Evolutionary conservation across 345 rosid species (phyloP).

Genomic region (Brassica carinata): DNA sequence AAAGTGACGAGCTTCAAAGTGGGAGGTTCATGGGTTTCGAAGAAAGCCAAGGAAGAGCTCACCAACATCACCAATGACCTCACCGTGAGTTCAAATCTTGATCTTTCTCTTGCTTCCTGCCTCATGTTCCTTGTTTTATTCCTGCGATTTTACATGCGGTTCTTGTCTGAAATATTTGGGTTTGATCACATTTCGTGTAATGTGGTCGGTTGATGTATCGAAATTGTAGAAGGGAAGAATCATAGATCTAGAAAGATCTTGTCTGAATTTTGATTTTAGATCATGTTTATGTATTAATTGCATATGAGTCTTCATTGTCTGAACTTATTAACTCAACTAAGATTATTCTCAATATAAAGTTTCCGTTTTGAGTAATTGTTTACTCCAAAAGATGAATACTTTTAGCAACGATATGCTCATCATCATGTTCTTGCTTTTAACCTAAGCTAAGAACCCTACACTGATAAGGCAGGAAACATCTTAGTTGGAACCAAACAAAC

Average conservation of each 20-base stretch:
- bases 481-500: neutral
- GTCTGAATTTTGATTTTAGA: neutral
- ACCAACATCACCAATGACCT: constrained; percentile 80
- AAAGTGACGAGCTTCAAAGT: constrained; percentile 87
- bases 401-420: neutral
- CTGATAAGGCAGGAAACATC: neutral
- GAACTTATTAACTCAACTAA: neutral
- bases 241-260: neutral
- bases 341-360: neutral
- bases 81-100: constrained; percentile 47
- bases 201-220: constrained; percentile 13
- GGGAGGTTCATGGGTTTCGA: constrained; percentile 85
- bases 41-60: constrained; percentile 90
- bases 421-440: neutral
- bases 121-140: neutral
- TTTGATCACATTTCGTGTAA: neutral
- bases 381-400: neutral
- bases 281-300: neutral
- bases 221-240: neutral
- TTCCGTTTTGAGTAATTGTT: neutral
- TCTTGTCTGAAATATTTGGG: neutral
- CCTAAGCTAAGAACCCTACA: neutral
- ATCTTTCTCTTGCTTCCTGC: neutral
- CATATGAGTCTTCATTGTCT: neutral
- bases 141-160: constrained; percentile 12